These are phyloP conservation scores for Lotus japonicus DNA, from an alignment of 306 rosid genomes.

Conservation along the genomic window DNA sequence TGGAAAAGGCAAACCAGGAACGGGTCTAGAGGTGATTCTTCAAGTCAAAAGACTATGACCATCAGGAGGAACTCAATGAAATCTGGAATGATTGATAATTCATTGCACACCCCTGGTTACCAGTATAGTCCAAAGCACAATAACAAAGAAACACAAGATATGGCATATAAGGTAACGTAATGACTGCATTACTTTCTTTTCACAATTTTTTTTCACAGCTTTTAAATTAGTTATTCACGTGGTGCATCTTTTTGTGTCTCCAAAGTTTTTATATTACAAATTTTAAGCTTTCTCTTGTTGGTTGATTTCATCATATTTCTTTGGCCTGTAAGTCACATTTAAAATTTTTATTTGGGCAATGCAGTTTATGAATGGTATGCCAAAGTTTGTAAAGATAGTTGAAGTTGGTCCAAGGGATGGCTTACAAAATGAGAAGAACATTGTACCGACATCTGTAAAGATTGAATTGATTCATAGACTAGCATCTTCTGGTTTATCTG, in stretches of 20 bases:
- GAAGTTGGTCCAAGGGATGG: conserved; percentile 99
- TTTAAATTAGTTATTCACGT: not conserved
- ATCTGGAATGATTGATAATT: conserved; percentile 38
- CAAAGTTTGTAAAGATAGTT: conserved; percentile 78
- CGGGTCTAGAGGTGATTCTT: conserved; percentile 31
- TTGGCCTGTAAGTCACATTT: not conserved
- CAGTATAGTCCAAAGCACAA: conserved; percentile 30
- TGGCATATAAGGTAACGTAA: conserved; percentile 47
- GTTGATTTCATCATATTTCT: not conserved
- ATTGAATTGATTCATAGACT: conserved; percentile 68
- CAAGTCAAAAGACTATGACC: conserved; percentile 31
- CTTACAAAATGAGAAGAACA: conserved; percentile 81
- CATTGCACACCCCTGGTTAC: conserved; percentile 30
- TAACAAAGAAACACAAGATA: conserved; percentile 20
- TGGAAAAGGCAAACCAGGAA: conserved; percentile 69
- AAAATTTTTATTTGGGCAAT: not conserved
- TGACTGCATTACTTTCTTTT: not conserved
- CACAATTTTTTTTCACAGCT: not conserved
- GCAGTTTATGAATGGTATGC: conserved; percentile 58
- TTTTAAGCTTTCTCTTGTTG: not conserved
- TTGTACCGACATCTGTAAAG: conserved; percentile 64
- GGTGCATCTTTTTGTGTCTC: not conserved
- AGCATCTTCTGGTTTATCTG: conserved; percentile 70
- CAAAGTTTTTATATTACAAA: not conserved
- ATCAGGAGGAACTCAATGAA: conserved; percentile 34